These are phyloP conservation scores for Pyrus bretschneideri DNA, from an alignment of 306 rosid genomes.

Conservation along the genomic window DNA sequence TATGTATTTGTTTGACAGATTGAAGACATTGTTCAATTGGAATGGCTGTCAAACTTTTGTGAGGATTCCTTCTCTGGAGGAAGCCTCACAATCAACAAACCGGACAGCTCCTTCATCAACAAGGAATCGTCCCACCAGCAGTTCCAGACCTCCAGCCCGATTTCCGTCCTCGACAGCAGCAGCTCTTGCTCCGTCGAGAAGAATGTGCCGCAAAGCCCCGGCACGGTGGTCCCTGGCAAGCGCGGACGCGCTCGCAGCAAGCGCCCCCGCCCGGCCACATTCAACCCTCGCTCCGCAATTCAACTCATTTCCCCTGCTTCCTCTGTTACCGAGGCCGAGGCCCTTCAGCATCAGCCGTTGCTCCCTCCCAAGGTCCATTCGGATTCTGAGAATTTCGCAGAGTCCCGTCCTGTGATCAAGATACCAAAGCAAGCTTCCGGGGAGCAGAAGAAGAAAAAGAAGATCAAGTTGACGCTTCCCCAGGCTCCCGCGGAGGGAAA, in stretches of 20 bases:
- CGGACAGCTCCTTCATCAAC: conserved; percentile 21
- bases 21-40: conserved; percentile 83
- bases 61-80: conserved; percentile 84
- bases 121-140: conserved; percentile 48
- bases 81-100: conserved; percentile 67
- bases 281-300: conserved; percentile 67
- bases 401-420: conserved; percentile 48
- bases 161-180: conserved; percentile 90
- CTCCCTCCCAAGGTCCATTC: conserved; percentile 33
- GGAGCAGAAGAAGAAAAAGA: conserved; percentile 41
- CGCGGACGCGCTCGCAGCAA: conserved; percentile 91
- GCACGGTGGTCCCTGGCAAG: conserved; percentile 32
- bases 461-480: conserved; percentile 41
- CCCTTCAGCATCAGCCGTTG: conserved; percentile 18
- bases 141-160: conserved; percentile 75
- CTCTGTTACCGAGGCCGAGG: conserved; percentile 46
- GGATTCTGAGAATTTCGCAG: conserved; percentile 62
- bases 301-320: conserved; percentile 83
- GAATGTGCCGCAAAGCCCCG: conserved; percentile 38
- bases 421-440: conserved; percentile 13
- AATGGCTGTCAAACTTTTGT: conserved; percentile 85
- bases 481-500: conserved; percentile 32
- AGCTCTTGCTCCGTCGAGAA: conserved; percentile 73
- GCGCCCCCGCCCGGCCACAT: conserved; percentile 80
- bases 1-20: conserved; percentile 34